A percentile compares a stretch with the other conserved stretches of the same genome.
phyloP scores from a whole-genome alignment of 2,329 filamentous ascomycete genomes.

The Fusarium penzigii region DNA sequence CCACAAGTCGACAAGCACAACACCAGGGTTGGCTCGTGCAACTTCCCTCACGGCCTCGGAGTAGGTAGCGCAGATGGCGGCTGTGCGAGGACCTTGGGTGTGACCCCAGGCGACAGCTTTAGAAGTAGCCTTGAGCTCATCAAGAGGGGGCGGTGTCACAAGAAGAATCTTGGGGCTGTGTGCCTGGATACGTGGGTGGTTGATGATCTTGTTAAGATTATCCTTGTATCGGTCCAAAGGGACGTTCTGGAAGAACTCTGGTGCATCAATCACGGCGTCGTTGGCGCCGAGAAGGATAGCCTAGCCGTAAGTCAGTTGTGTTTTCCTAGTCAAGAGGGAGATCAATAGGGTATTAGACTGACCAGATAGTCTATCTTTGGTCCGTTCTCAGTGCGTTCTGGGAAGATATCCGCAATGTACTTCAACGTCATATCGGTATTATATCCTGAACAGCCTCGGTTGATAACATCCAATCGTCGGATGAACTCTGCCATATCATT shows the following conservation, averaged over 20 bases:
- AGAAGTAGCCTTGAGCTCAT: conserved; percentile 66
- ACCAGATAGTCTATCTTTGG: conserved; percentile 69
- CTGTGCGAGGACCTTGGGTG: conserved; percentile 43
- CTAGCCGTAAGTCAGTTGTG: conserved; percentile 41
- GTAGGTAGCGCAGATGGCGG: conserved; percentile 55
- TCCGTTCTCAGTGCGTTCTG: conserved; percentile 54
- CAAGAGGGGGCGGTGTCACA: conserved; percentile 79
- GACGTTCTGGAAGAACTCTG: conserved; percentile 71
- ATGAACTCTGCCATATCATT: conserved; percentile 59
- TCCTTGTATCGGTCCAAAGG: conserved; percentile 72
- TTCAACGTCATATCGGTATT: conserved; percentile 74
- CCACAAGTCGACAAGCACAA: conserved; percentile 79
- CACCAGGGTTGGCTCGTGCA: conserved; percentile 66
- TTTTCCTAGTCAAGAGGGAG: neutral
- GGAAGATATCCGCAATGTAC: conserved; percentile 70
- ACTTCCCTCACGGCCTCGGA: conserved; percentile 63
- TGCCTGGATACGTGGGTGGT: conserved; percentile 66
- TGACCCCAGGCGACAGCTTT: conserved; percentile 51
- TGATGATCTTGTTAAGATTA: conserved; percentile 72
- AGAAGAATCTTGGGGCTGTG: conserved; percentile 76
- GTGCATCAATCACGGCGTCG: conserved; percentile 71
- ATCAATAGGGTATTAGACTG: conserved; percentile 24
- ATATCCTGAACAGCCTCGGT: conserved; percentile 85
- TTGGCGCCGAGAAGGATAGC: conserved; percentile 87
- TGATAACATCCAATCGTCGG: conserved; percentile 81